Evolutionary conservation across 2,329 filamentous ascomycete genomes (phyloP), one percentile per base, ranked within the genome.

Genomic region (Fusarium acutatum): DNA sequence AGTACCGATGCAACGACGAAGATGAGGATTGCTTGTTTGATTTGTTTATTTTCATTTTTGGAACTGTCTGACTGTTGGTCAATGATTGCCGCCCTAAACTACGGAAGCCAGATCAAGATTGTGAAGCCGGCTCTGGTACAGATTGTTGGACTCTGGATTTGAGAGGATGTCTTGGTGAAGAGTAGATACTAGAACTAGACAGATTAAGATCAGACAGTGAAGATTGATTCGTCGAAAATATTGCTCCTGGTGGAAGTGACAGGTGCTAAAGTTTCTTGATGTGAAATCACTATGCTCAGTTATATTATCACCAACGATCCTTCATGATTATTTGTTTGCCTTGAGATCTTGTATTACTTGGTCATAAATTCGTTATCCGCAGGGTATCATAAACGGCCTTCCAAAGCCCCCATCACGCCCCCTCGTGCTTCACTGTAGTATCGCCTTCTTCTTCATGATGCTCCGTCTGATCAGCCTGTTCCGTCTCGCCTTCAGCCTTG

Each of bases 401-500:
- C 28, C 30, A 53, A 26, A 8, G 35, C 26, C 26, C 13, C 32
- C 44, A 61, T 76, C 56, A 75, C 18, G 69, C 26, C 30, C 67
- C 63, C 34, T 75, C 74, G 22, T 64, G 54, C 43, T 75, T 70
- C 26, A 64, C 58, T 12, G 50, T 65, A 24, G 71, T 69, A 22
- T 74, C 46, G 2, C 58, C 68, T 5, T 69, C 70, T 22, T 64
- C 67, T 28, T 59, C 62, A 11, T 67, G 60, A 7, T 68, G 53
- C 56, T 63, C 64, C 30, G 71, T 64, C 57, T 72, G 75, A 12
- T 61, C 70, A 22, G 62, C 78, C 46, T 81, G 76, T 40, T 67
- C 67, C 32, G 68, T 13, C 59, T 73, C 60, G 17, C 61, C 46
- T n/a, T 72, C 75, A 7, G 50, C 60, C 34, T 74, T 74, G 54